These are phyloP conservation scores for Fusarium succisae DNA, from an alignment of 2,329 filamentous ascomycete species.

Conservation along the genomic window DNA sequence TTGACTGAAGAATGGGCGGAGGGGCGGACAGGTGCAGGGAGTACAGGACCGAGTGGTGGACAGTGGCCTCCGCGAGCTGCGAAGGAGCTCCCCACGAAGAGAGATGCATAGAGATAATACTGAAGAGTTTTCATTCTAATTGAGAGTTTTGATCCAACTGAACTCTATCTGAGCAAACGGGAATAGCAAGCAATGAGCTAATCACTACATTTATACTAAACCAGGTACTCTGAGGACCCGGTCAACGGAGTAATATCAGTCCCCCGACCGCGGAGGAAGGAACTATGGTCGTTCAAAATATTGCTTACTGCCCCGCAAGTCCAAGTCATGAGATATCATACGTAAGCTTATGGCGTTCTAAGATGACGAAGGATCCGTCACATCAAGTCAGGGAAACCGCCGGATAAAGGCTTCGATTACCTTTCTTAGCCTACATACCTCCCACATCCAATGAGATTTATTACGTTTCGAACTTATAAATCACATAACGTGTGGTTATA, in stretches of 20 bases:
- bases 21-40: neutral
- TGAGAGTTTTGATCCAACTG: accelerated
- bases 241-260: neutral
- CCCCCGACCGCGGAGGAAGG: accelerated
- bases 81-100: neutral
- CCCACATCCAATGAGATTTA: too few relatives aligned
- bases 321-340: neutral
- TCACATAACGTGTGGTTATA: neutral
- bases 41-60: neutral
- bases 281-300: neutral
- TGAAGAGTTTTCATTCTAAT: neutral
- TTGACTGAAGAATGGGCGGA: neutral
- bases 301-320: neutral
- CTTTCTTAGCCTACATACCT: accelerated
- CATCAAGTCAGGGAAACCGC: accelerated
- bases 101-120: neutral
- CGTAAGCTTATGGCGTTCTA: neutral
- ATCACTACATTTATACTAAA: neutral
- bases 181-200: neutral
- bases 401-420: accelerated
- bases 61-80: conserved; percentile 20
- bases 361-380: neutral
- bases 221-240: accelerated
- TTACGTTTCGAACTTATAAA: neutral
- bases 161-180: too few relatives aligned